Evolutionary conservation across 106 monocot genomes (phyloP), one percentile per base, ranked within the genome.

Genomic region (Dioscorea zingiberensis): DNA sequence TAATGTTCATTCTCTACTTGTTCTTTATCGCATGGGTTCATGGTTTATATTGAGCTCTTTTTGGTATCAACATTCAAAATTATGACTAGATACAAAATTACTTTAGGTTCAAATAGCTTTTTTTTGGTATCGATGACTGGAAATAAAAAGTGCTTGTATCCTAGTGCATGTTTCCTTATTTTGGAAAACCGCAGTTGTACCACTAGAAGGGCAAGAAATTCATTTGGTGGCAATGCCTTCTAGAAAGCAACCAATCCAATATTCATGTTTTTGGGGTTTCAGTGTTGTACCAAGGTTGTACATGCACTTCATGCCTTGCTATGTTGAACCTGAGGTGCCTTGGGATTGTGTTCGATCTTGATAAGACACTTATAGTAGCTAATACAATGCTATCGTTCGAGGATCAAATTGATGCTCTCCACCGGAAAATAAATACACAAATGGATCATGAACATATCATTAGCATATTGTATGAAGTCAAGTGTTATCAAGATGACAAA

Each of bases 271-370:
- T 70, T 93, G 98, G 98, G 98, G 89, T 15, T 98, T 78, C 72
- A 84, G 28, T 59, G 48, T 74, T 59, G 64, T 76, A 48, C 56
- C 48, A 32, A 75, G 93, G 44, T 55, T 93, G 70, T 98, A 98
- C n/a, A n/a, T n/a, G n/a, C 59, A 71, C 60, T 78, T 93, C 88
- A 56, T 93, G 88, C 58, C 79, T 89, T 27, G 64, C 77, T 32
- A 86, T 98, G 93, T 48, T 98, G 71, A 93, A 98, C 67, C 69
- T 93, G 45, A 77, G 98, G 70, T 93, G 98, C 70, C 80, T 98
- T 13, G 98, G 89, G 15, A 98, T 98, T 59, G 98, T 98, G 66
- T 98, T 98, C 84, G 98, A 98, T 73, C 88, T 98, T 55, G 98
- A 98, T 64, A 89, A 98, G 75, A 98, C 98, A 25, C 82, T 98